phyloP scores from a whole-genome alignment of 1,284 basidiomycete genomes.

The Moniliophthora roreri region DNA sequence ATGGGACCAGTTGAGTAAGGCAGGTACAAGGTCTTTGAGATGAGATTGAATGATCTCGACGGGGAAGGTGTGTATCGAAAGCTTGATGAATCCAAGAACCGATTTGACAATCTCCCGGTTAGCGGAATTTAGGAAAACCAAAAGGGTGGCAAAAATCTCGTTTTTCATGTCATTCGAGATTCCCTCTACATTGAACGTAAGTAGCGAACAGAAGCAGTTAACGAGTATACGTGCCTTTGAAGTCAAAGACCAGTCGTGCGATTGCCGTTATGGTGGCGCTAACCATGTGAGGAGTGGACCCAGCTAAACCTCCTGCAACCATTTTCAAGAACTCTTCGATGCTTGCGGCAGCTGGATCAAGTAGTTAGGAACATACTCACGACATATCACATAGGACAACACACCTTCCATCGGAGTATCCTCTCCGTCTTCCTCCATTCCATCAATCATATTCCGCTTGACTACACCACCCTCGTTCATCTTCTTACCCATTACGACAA shows the following conservation, averaged over 20 bases:
- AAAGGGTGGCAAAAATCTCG: conserved; percentile 85
- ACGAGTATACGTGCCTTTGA: conserved; percentile 66
- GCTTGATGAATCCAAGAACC: conserved; percentile 93
- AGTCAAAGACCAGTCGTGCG: conserved; percentile 94
- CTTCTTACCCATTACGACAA: conserved; percentile 91
- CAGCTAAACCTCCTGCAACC: conserved; percentile 94
- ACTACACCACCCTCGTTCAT: conserved; percentile 90
- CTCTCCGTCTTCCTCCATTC: conserved; percentile 64
- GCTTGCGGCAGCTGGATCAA: conserved; percentile 65
- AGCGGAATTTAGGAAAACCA: conserved; percentile 88
- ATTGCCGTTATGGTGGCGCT: conserved; percentile 95
- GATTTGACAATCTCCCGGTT: conserved; percentile 99
- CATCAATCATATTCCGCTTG: conserved; percentile 75
- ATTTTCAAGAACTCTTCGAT: conserved; percentile 96
- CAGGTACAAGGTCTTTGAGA: conserved; percentile 79
- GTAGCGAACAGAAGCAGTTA: not conserved
- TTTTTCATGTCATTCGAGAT: conserved; percentile 78
- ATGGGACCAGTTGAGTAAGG: conserved; percentile 89
- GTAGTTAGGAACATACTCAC: conserved; percentile 4
- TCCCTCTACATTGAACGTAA: conserved; percentile 45
- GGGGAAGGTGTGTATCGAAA: conserved; percentile 86
- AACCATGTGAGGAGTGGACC: conserved; percentile 96
- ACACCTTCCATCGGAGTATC: conserved; percentile 55
- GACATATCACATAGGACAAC: not conserved
- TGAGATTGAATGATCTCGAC: conserved; percentile 72